Evolutionary conservation across 495 filamentous ascomycete species (phyloP), one percentile per base, ranked within the genome.

Genomic region (Letharia lupina): DNA sequence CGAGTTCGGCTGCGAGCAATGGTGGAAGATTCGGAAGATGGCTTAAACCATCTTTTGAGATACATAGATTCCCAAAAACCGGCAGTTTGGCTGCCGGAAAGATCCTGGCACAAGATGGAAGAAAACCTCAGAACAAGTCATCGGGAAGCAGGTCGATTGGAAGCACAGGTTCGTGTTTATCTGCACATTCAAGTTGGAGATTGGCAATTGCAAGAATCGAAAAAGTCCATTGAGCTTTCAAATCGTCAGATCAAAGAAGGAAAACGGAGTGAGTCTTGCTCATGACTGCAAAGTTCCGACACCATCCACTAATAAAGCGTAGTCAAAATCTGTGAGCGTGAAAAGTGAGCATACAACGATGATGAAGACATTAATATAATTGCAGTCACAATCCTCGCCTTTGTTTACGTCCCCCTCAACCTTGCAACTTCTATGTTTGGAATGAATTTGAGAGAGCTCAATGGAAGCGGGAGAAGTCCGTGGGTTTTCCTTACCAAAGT

Each of bases 381-480:
- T 13, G 40, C n/a, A 59, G 63, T 69, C 52, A 69, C 68, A 10
- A 39, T 67, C 23, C 65, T 69, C 12, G 65, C 68, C 15, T 67
- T 64, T 52, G 16, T 67, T 10, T 69, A 67, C 28, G 65, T 69
- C 13, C 65, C 68, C 10, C 54, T 69, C 15, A 67, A 61, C 11
- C 60, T 69, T 44, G 64, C 64, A 3, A 67, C 39, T 7, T 65
- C 63, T 15, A 69, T 69, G 33, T 69, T 63, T 35, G 65, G 65
- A 31, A 67, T 69, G 65, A 67, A 69, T 11, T 23, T 67, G 15
- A 59, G 64, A 39, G 60, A 69, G 45, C 59, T 67, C n/a, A 69
- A 69, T 28, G 52, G 60, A 20, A 67, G 60, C 15, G 54, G 64
- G n/a, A 40, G 63, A 40, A 10, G 8, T 4, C 12, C 61, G 18